Evolutionary conservation across 768 basidiomycete genomes (phyloP).

Genomic region (Boletus fagicola): DNA sequence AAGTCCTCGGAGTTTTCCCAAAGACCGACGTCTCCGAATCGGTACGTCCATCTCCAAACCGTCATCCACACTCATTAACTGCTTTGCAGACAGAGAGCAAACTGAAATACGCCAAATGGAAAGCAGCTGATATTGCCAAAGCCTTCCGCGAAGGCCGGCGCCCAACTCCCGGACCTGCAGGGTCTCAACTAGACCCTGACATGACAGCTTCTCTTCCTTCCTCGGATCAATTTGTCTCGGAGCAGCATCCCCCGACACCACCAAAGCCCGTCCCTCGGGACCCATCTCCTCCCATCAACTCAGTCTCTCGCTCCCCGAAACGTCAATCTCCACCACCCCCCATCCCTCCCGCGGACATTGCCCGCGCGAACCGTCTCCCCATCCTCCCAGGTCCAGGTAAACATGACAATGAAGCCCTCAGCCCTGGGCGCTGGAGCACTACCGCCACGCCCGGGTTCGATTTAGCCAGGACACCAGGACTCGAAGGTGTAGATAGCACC

Average conservation of each 20-base stretch:
- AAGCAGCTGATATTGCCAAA: constrained; percentile 92
- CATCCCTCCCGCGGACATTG: constrained; percentile 30
- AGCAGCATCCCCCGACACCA: constrained; percentile 17
- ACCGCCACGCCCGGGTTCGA: constrained; percentile 69
- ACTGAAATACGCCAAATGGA: constrained; percentile 95
- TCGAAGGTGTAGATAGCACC: constrained; percentile 17
- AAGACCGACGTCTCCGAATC: constrained; percentile 55
- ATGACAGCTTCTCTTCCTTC: constrained; percentile 4
- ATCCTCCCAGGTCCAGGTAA: constrained; percentile 22
- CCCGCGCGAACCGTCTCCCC: constrained; percentile 29
- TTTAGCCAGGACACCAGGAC: constrained; percentile 16
- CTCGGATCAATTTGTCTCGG: constrained; percentile 15
- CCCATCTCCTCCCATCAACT: constrained; percentile 22
- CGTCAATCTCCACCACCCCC: constrained; percentile 34
- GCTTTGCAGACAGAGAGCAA: constrained; percentile 72
- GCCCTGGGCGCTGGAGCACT: constrained; percentile 70
- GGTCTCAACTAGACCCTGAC: constrained; percentile 34
- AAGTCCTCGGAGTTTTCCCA: constrained; percentile 78
- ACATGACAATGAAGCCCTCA: constrained; percentile 36
- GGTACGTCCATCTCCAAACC: constrained; percentile 37
- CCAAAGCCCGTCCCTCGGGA: constrained; percentile 27
- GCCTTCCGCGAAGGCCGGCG: constrained; percentile 91
- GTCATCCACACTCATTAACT: constrained; percentile 1
- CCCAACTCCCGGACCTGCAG: constrained; percentile 78
- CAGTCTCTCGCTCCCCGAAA: constrained; percentile 28